Percentiles rank a stretch among this genome's conserved stretches.
phyloP scores from a whole-genome alignment of 306 rosid species.

The Dalbergia oliveri region DNA sequence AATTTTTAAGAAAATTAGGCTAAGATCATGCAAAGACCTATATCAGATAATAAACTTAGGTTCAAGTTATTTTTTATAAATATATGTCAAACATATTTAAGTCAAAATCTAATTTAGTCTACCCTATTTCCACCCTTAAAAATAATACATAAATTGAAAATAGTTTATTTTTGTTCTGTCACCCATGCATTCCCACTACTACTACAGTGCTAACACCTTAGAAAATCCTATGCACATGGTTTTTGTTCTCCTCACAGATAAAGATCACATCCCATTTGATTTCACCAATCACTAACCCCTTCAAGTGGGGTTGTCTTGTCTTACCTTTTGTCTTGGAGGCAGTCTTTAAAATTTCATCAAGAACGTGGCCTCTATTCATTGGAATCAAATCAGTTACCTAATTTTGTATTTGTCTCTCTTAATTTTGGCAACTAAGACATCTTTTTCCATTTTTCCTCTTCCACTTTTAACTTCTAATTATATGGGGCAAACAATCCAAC shows the following conservation, averaged over 20 bases:
- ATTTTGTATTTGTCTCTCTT: constrained; percentile 33
- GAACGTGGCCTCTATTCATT: constrained; percentile 43
- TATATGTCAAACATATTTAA: too few species aligned
- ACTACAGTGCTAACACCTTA: not conserved
- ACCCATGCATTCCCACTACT: constrained; percentile 47
- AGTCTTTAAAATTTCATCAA: constrained; percentile 25
- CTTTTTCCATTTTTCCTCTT: not conserved
- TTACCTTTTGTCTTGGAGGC: constrained; percentile 32
- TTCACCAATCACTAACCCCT: constrained; percentile 44
- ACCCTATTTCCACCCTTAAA: too few species aligned
- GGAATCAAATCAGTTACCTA: constrained; percentile 48
- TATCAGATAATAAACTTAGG: too few species aligned
- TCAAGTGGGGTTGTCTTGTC: constrained; percentile 42
- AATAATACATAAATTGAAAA: too few species aligned
- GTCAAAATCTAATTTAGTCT: too few species aligned
- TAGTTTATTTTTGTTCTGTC: not conserved
- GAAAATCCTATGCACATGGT: constrained; percentile 51
- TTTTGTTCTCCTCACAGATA: constrained; percentile 34
- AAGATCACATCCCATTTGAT: constrained; percentile 35
- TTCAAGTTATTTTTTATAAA: too few species aligned
- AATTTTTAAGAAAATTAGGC: too few species aligned
- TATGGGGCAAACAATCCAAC: not conserved
- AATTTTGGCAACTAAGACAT: constrained; percentile 18
- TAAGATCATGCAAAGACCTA: too few species aligned
- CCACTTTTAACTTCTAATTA: not conserved